Percentiles rank a stretch among this genome's conserved stretches.
phyloP scores from a whole-genome alignment of 805 yeast species.

The Candida coquimbonensis region DNA sequence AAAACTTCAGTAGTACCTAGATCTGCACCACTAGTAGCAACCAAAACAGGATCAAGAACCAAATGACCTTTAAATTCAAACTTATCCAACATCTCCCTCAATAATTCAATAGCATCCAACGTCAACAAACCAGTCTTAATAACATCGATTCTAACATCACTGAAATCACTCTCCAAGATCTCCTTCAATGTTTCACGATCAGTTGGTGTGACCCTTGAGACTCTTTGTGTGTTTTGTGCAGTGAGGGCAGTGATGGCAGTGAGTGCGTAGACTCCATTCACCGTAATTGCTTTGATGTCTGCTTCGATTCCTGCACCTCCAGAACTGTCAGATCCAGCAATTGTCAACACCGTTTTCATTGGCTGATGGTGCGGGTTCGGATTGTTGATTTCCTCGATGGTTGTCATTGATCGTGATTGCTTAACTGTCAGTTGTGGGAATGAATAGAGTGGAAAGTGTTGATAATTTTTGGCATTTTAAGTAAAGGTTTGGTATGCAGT shows the following conservation, averaged over 20 bases:
- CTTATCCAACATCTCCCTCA: slow-evolving; percentile 30
- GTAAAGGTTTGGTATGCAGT: not conserved
- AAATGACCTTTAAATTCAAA: slow-evolving; percentile 30
- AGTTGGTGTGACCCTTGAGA: slow-evolving; percentile 34
- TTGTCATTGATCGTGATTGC: not conserved
- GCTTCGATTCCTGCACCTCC: slow-evolving; percentile 95
- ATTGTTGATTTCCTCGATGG: not conserved
- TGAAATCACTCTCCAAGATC: slow-evolving; percentile 47
- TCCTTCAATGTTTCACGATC: slow-evolving; percentile 36
- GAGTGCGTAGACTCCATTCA: slow-evolving; percentile 68
- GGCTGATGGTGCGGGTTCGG: slow-evolving; percentile 1
- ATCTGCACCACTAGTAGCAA: slow-evolving; percentile 68
- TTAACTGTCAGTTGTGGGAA: no score
- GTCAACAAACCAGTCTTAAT: slow-evolving; percentile 80
- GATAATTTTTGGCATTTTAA: not conserved
- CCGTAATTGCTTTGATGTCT: slow-evolving; percentile 71
- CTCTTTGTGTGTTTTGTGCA: slow-evolving; percentile 61
- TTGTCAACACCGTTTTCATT: slow-evolving; percentile 36
- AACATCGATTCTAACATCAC: slow-evolving; percentile 56
- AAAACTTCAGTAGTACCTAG: slow-evolving; percentile 45
- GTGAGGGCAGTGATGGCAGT: slow-evolving; percentile 77
- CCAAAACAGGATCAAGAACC: slow-evolving; percentile 80
- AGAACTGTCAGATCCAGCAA: slow-evolving; percentile 77
- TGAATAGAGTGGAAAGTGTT: not conserved
- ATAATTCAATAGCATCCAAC: slow-evolving; percentile 41